Evolutionary conservation across 208 protist species (phyloP).

Genomic region (Wallacemonas sp.): DNA sequence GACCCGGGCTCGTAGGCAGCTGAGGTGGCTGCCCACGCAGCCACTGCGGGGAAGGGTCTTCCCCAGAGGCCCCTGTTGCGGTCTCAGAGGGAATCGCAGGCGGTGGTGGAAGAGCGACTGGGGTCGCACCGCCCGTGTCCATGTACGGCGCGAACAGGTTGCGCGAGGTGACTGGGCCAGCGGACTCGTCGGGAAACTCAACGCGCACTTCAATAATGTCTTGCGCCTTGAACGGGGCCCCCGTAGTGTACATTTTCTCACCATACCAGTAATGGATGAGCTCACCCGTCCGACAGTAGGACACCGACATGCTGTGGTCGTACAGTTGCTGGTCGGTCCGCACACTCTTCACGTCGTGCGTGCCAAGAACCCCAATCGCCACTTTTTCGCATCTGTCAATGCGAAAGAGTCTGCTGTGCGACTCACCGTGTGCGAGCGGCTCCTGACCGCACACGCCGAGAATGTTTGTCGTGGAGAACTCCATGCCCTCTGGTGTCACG

Average conservation of each 20-base stretch:
- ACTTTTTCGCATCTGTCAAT: conserved; percentile 81
- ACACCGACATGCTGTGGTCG: conserved; percentile 52
- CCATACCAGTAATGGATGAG: conserved; percentile 41
- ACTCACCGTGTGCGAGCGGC: conserved; percentile 45
- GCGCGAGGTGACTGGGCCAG: background rate
- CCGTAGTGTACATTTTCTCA: conserved; percentile 41
- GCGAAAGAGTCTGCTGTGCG: conserved; percentile 60
- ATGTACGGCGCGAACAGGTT: conserved; percentile 9
- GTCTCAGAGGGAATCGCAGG: background rate
- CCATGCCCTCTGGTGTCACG: conserved; percentile 46
- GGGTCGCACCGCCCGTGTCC: conserved; percentile 1
- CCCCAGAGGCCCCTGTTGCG: background rate
- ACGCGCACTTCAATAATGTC: conserved; percentile 63
- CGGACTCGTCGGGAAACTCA: conserved; percentile 26
- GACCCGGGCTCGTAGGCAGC: background rate
- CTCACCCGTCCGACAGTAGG: conserved; percentile 84
- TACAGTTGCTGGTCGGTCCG: conserved; percentile 55
- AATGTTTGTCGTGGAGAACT: conserved; percentile 78
- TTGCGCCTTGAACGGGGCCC: conserved; percentile 48
- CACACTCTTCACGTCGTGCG: conserved; percentile 19
- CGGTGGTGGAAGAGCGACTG: background rate
- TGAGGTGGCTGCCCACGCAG: background rate
- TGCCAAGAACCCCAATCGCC: conserved; percentile 65
- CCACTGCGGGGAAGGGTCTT: background rate
- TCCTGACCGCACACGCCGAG: conserved; percentile 72